Conservation (phyloP, 371 early-diverging fungal species). For the Mortierella sp. region DNA sequence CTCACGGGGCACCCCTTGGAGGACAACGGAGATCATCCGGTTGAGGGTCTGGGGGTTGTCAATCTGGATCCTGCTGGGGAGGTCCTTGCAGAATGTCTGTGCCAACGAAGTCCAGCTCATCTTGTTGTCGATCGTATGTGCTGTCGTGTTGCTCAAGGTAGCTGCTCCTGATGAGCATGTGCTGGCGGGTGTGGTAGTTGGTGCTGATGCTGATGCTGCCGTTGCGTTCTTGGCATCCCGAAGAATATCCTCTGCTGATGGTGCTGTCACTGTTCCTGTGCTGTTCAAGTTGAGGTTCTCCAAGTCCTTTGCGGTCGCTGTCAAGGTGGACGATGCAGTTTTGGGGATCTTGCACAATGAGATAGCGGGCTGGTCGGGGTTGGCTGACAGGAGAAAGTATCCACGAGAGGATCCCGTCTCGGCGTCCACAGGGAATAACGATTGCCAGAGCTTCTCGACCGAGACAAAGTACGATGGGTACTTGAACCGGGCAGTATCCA, state of each 20-base stretch:
- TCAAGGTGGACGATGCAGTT: slow-evolving; percentile 11
- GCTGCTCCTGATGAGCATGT: slow-evolving; percentile 12
- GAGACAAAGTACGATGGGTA: slow-evolving; percentile 89
- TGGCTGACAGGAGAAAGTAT: slow-evolving; percentile 79
- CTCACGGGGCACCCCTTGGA: slow-evolving; percentile 54
- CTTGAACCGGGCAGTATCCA: slow-evolving; percentile 90
- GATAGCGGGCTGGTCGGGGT: slow-evolving; percentile 53
- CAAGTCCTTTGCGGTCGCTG: slow-evolving; percentile 21
- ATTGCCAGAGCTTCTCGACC: slow-evolving; percentile 79
- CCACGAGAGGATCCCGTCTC: slow-evolving; percentile 89
- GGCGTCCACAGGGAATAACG: slow-evolving; percentile 84
- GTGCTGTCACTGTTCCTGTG: slow-evolving; percentile 1
- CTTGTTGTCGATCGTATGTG: slow-evolving; percentile 34
- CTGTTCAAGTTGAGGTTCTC: slow-evolving; percentile 14
- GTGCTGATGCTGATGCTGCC: not conserved
- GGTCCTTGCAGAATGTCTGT: slow-evolving; percentile 57
- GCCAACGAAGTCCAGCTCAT: slow-evolving; percentile 59
- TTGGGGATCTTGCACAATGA: slow-evolving; percentile 56
- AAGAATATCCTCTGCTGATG: slow-evolving; percentile 25
- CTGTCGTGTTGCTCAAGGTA: slow-evolving; percentile 1
- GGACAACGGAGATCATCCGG: slow-evolving; percentile 42
- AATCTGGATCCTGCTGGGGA: slow-evolving; percentile 52
- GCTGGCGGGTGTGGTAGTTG: not conserved
- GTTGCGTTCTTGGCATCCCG: not conserved
- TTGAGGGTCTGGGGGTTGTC: slow-evolving; percentile 57